phyloP scores from a whole-genome alignment of 148 eudicot genomes.

The Rhododendron griersonianum region DNA sequence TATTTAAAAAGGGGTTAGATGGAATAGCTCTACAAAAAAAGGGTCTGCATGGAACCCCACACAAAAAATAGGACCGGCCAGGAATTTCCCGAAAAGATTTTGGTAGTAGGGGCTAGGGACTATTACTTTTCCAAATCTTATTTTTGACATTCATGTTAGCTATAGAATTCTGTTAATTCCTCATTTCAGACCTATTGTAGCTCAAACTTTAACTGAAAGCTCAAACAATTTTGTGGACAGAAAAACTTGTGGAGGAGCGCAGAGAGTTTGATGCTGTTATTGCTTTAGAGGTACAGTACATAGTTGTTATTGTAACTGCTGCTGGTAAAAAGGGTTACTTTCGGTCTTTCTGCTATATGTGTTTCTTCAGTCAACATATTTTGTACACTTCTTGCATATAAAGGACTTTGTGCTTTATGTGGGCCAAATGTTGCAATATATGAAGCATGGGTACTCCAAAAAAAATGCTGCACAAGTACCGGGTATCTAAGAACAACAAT shows the following conservation, averaged over 20 bases:
- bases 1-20: too few relatives aligned
- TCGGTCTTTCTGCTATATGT: neutral
- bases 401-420: neutral
- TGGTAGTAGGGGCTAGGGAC: neutral
- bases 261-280: conserved; percentile 84
- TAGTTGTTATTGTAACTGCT: neutral
- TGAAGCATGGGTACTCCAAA: neutral
- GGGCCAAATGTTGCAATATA: neutral
- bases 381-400: neutral
- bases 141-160: neutral
- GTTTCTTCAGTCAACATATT: neutral
- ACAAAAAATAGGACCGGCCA: too few relatives aligned
- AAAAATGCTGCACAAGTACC: neutral
- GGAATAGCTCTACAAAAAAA: too few relatives aligned
- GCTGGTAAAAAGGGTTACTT: neutral
- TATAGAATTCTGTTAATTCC: neutral
- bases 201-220: conserved; percentile 11
- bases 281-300: conserved; percentile 66
- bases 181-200: conserved; percentile 1
- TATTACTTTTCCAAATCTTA: conserved; percentile 8
- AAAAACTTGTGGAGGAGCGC: conserved; percentile 76
- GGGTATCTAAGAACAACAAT: neutral
- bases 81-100: neutral
- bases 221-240: conserved; percentile 38
- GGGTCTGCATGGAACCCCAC: too few relatives aligned